phyloP scores from a whole-genome alignment of 495 filamentous ascomycete genomes.

The Clohesyomyces aquaticus region DNA sequence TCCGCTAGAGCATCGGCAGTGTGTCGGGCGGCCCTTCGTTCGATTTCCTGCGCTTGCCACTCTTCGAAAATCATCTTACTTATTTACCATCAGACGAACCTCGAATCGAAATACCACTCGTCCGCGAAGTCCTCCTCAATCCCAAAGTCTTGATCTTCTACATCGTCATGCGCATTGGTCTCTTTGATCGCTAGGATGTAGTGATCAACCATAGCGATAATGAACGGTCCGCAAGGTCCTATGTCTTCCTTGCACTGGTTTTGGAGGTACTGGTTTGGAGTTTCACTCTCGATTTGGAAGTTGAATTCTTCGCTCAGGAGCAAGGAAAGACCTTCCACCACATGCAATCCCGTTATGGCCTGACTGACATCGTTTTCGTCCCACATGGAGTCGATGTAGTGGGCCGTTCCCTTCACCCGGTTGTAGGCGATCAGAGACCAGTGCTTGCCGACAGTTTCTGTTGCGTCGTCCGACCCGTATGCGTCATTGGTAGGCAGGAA shows the following conservation, averaged over 20 bases:
- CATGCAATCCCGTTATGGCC: background rate
- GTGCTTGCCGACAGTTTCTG: background rate
- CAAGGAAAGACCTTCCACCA: slow-evolving; percentile 10
- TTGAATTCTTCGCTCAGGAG: background rate
- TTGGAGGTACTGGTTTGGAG: slow-evolving; percentile 9
- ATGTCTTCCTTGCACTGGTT: slow-evolving; percentile 2
- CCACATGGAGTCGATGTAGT: slow-evolving; percentile 17
- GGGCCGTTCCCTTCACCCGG: background rate
- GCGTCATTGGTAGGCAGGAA: slow-evolving; percentile 24
- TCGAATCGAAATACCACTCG: background rate
- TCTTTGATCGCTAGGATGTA: slow-evolving; percentile 4
- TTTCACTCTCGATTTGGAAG: background rate
- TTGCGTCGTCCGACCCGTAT: background rate
- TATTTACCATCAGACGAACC: background rate
- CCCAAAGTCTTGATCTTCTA: background rate
- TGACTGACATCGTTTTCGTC: background rate
- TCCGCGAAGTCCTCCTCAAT: background rate
- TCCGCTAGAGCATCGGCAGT: background rate
- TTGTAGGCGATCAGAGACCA: slow-evolving; percentile 14
- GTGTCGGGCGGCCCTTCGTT: background rate
- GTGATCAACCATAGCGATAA: background rate
- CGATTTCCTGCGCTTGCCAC: background rate
- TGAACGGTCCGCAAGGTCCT: slow-evolving; percentile 25
- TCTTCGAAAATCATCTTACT: background rate
- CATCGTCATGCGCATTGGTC: background rate